A percentile compares a stretch with the other conserved stretches of the same genome.
phyloP scores from a whole-genome alignment of 305 asterid genomes.

The Solanum chacoense region DNA sequence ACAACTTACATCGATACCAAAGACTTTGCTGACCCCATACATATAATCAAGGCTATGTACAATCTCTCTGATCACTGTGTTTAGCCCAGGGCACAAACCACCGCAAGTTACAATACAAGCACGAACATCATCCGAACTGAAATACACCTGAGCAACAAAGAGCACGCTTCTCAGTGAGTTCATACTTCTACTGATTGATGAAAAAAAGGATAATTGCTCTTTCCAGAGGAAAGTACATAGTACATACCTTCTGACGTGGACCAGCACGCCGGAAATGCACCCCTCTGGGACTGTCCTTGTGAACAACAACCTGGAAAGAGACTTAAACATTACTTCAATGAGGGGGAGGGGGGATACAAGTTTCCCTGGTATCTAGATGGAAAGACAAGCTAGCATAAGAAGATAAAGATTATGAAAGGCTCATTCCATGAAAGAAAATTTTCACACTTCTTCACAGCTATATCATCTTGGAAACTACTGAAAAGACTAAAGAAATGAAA shows the following conservation, averaged over 20 bases:
- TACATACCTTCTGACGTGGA: slow-evolving; percentile 78
- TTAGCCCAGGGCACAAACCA: slow-evolving; percentile 73
- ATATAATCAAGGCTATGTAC: slow-evolving; percentile 63
- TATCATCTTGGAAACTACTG: neutral
- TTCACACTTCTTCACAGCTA: neutral
- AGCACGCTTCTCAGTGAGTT: neutral
- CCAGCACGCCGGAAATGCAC: slow-evolving; percentile 96
- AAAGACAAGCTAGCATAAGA: neutral
- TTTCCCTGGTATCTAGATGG: neutral
- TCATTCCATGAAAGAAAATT: neutral
- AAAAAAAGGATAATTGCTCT: neutral
- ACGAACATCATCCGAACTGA: slow-evolving; percentile 53
- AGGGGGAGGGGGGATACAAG: neutral
- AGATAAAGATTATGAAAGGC: neutral
- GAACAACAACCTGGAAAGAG: slow-evolving; percentile 63
- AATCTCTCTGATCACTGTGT: slow-evolving; percentile 75
- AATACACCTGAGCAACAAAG: slow-evolving; percentile 38
- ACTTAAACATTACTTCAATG: neutral
- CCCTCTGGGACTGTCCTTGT: slow-evolving; percentile 87
- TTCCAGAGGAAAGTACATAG: neutral
- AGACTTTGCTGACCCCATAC: slow-evolving; percentile 55
- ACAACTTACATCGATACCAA: slow-evolving; percentile 63
- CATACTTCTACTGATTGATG: neutral
- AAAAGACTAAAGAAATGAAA: neutral
- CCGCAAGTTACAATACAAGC: slow-evolving; percentile 85